phyloP scores from a whole-genome alignment of 2,329 filamentous ascomycete genomes.

The Thelonectria blattea region DNA sequence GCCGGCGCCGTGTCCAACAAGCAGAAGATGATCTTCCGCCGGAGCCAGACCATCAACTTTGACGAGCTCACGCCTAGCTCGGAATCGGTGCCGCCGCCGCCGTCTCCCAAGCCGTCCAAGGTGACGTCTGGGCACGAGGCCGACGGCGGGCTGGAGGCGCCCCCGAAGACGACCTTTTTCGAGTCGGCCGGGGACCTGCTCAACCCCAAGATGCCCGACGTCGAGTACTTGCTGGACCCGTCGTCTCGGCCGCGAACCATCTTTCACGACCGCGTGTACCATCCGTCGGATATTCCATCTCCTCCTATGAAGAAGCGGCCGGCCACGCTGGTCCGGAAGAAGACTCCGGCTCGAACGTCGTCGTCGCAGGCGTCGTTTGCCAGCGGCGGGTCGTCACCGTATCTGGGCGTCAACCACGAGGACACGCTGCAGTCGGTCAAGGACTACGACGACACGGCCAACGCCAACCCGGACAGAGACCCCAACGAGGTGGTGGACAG shows the following conservation, averaged over 20 bases:
- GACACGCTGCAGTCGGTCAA: conserved; percentile 52
- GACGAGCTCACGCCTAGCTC: conserved; percentile 20
- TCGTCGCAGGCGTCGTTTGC: conserved; percentile 33
- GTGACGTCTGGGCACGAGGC: conserved; percentile 60
- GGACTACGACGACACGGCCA: conserved; percentile 59
- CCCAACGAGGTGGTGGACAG: conserved; percentile 55
- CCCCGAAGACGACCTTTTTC: conserved; percentile 90
- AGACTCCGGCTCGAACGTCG: conserved; percentile 36
- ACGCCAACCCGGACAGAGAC: conserved; percentile 54
- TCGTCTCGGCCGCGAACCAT: conserved; percentile 84
- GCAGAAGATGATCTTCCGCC: conserved; percentile 73
- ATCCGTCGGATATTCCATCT: conserved; percentile 88
- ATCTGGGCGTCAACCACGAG: conserved; percentile 46
- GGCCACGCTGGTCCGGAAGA: conserved; percentile 45
- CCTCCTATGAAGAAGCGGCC: conserved; percentile 69
- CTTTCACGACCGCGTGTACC: conserved; percentile 95
- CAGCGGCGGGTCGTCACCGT: conserved; percentile 45
- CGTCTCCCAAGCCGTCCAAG: conserved; percentile 36
- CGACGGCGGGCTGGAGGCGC: conserved; percentile 64
- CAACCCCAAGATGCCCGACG: conserved; percentile 83
- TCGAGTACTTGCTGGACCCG: conserved; percentile 84
- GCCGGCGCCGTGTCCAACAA: conserved; percentile 60
- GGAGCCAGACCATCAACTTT: conserved; percentile 72
- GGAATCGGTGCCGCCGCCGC: conserved; percentile 11
- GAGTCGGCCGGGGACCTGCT: conserved; percentile 93